These are phyloP conservation scores for Amanita muscaria DNA, from an alignment of 768 basidiomycete species.

Conservation along the genomic window DNA sequence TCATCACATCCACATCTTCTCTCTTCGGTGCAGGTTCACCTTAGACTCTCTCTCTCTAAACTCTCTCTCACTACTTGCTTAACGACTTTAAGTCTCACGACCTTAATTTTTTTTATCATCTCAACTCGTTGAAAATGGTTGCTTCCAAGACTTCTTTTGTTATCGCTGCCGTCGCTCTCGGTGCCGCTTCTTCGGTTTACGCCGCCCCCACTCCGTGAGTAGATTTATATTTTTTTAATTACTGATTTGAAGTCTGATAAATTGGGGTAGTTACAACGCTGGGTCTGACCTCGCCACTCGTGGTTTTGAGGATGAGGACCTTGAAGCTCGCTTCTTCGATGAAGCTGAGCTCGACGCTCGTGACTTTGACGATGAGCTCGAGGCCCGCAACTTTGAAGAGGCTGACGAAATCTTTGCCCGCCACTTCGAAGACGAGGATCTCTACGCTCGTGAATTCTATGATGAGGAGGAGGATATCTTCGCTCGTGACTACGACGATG, in stretches of 20 bases:
- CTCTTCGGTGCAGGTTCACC: slow-evolving; percentile 8
- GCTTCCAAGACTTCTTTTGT: slow-evolving; percentile 5
- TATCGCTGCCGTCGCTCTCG: slow-evolving; percentile 4
- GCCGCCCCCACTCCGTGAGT: slow-evolving; percentile 1
- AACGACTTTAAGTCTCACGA: too few species aligned
- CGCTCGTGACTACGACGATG: neutral
- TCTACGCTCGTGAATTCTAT: neutral
- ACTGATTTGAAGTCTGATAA: neutral
- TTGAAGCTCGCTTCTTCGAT: neutral
- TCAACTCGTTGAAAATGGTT: slow-evolving; percentile 4
- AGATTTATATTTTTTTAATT: neutral
- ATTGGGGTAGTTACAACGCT: neutral
- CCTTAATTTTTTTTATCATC: too few species aligned
- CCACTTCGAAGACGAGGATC: neutral
- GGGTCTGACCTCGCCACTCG: neutral
- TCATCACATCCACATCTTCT: slow-evolving; percentile 1
- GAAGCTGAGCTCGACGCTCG: neutral
- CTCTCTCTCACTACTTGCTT: neutral
- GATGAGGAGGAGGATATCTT: neutral
- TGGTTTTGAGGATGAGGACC: neutral
- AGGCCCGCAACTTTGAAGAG: slow-evolving; percentile 1
- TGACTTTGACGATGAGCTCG: neutral
- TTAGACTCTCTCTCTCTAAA: neutral
- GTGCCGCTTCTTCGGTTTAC: neutral
- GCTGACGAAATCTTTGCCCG: neutral